Evolutionary conservation across 1,284 basidiomycete species (phyloP).

Genomic region (Veloboletus limbatus): DNA sequence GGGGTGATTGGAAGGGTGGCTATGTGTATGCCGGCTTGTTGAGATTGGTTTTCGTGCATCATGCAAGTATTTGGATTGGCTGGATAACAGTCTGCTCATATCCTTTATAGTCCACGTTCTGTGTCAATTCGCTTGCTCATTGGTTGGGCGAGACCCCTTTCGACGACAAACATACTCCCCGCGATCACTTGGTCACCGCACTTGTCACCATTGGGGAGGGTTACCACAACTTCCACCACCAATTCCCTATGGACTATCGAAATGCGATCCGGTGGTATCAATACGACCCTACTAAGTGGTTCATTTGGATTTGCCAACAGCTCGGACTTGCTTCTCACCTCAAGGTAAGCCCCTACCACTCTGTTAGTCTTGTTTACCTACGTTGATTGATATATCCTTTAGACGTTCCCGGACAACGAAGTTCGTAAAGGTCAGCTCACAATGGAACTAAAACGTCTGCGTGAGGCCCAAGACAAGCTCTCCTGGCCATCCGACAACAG

Average conservation of each 20-base stretch:
- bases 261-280: slow-evolving; percentile 94
- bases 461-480: slow-evolving; percentile 67
- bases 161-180: slow-evolving; percentile 94
- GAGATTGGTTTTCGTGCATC: slow-evolving; percentile 84
- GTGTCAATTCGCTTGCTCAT: slow-evolving; percentile 93
- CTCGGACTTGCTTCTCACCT: slow-evolving; percentile 83
- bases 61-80: slow-evolving; percentile 49
- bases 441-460: slow-evolving; percentile 86
- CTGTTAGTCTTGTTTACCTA: not conserved
- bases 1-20: slow-evolving; percentile 85
- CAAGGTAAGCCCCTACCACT: slow-evolving; percentile 46
- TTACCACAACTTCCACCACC: slow-evolving; percentile 96
- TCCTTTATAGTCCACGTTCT: slow-evolving; percentile 77
- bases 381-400: not conserved
- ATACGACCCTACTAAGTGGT: slow-evolving; percentile 90
- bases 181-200: slow-evolving; percentile 85
- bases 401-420: slow-evolving; percentile 90
- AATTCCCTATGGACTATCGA: slow-evolving; percentile 93
- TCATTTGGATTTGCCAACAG: slow-evolving; percentile 67
- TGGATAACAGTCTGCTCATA: slow-evolving; percentile 8
- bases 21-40: slow-evolving; percentile 85
- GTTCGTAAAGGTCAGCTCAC: slow-evolving; percentile 89
- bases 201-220: slow-evolving; percentile 89
- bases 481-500: slow-evolving; percentile 77
- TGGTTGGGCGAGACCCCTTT: slow-evolving; percentile 92